phyloP scores from a whole-genome alignment of 768 basidiomycete genomes.

The Lentinula detonsa region DNA sequence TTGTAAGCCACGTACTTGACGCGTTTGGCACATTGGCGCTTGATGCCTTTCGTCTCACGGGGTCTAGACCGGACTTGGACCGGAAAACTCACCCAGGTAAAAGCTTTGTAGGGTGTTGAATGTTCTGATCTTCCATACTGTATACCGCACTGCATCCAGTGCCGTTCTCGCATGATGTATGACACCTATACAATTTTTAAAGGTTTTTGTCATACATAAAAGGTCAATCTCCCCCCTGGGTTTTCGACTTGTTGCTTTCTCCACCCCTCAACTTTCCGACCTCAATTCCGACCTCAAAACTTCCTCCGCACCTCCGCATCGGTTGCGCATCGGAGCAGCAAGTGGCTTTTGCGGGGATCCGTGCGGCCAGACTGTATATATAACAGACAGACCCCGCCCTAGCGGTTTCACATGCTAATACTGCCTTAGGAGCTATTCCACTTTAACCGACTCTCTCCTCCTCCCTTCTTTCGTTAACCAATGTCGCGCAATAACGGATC shows the following conservation, averaged over 20 bases:
- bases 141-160: neutral
- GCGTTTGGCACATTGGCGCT: neutral
- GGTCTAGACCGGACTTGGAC: neutral
- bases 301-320: neutral
- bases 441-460: neutral
- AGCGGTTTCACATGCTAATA: slow-evolving; percentile 1
- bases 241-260: neutral
- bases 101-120: neutral
- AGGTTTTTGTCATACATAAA: neutral
- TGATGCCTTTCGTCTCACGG: neutral
- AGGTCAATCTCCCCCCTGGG: neutral
- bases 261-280: neutral
- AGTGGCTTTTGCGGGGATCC: neutral
- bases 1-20: too few species aligned
- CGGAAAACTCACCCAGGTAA: neutral
- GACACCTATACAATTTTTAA: neutral
- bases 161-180: neutral
- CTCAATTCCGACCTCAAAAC: neutral
- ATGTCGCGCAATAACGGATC: slow-evolving; percentile 49
- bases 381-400: neutral
- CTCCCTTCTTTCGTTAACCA: neutral
- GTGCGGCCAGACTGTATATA: neutral
- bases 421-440: slow-evolving; percentile 1
- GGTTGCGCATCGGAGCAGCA: neutral
- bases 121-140: neutral